A percentile compares a stretch with the other conserved stretches of the same genome.
Conservation (phyloP, 1,284 basidiomycete species). For the Trichosporon asahii region DNA sequence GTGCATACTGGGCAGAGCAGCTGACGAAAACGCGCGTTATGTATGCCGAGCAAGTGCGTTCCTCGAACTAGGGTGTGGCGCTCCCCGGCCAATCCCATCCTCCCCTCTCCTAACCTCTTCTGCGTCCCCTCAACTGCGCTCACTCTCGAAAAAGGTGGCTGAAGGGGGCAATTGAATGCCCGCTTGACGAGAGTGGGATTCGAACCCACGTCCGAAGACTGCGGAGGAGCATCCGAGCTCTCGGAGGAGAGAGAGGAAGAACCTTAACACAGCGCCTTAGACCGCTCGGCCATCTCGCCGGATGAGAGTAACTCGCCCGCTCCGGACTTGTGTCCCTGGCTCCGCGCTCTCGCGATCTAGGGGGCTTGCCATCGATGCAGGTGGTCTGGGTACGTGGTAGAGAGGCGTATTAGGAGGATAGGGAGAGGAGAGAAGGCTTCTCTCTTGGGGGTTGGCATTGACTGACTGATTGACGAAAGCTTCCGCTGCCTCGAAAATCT, state of each 20-base stretch:
- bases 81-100: background rate
- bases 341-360: background rate
- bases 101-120: background rate
- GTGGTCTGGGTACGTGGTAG: no score
- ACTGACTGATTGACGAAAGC: background rate
- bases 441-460: no score
- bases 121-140: background rate
- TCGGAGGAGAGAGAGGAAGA: background rate
- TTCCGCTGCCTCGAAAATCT: background rate
- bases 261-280: conserved; percentile 25
- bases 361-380: no score
- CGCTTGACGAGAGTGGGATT: conserved; percentile 38
- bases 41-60: background rate
- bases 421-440: background rate
- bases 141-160: background rate
- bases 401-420: no score
- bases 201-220: conserved; percentile 50
- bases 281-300: conserved; percentile 22
- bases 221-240: conserved; percentile 12
- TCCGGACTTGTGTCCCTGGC: background rate
- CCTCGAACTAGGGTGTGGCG: background rate
- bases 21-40: background rate
- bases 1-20: no score
- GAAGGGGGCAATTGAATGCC: background rate
- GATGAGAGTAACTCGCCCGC: background rate